Evolutionary conservation across 331 rosid species (phyloP).

Genomic region (Acacia pycnantha): DNA sequence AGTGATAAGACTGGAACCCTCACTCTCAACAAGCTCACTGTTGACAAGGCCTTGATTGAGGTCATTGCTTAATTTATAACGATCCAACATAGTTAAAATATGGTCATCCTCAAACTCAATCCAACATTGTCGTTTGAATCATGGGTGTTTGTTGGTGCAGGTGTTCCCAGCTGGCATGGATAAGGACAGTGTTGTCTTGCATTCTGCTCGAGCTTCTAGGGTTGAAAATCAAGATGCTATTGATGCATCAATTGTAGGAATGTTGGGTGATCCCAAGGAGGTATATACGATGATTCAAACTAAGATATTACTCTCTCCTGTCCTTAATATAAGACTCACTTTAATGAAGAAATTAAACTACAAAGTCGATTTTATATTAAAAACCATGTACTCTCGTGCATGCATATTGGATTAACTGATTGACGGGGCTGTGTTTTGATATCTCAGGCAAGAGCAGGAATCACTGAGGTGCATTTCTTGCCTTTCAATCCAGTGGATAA

Average conservation of each 20-base stretch:
- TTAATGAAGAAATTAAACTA: no score
- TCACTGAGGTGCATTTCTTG: conserved; percentile 87
- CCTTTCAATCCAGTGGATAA: conserved; percentile 92
- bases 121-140: not conserved
- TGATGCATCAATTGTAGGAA: conserved; percentile 84
- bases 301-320: not conserved
- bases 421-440: conserved; percentile 10
- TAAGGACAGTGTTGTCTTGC: conserved; percentile 57
- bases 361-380: no score
- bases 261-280: conserved; percentile 86
- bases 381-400: not conserved
- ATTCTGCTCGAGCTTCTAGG: conserved; percentile 80
- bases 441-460: conserved; percentile 83
- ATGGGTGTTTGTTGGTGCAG: conserved; percentile 33
- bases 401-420: not conserved
- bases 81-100: not conserved
- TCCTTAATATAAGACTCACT: no score
- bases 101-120: not conserved
- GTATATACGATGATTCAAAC: conserved; percentile 31
- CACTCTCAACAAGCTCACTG: conserved; percentile 84
- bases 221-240: conserved; percentile 88
- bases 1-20: conserved; percentile 98
- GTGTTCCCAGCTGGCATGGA: conserved; percentile 56
- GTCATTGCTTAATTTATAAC: conserved; percentile 36
- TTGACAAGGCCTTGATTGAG: conserved; percentile 81